phyloP scores from a whole-genome alignment of 2,329 filamentous ascomycete genomes.

The Akanthomyces uredinophilus region DNA sequence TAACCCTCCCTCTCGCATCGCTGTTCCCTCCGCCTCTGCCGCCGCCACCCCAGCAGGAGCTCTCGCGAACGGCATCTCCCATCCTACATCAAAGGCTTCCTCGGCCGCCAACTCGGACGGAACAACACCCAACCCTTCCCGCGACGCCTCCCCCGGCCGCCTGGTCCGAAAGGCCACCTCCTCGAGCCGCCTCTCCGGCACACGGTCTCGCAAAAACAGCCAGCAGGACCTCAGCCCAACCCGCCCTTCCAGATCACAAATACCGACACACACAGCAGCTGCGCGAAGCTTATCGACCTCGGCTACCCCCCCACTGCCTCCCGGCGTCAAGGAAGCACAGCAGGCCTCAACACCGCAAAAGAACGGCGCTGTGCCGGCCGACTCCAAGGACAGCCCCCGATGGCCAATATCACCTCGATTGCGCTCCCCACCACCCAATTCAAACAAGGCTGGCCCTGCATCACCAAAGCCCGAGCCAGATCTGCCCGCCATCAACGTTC shows the following conservation, averaged over 20 bases:
- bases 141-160: conserved; percentile 45
- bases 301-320: conserved; percentile 61
- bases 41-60: not conserved
- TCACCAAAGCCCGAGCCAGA: conserved; percentile 47
- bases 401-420: conserved; percentile 76
- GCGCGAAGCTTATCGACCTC: conserved; percentile 65
- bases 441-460: conserved; percentile 41
- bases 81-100: conserved; percentile 19
- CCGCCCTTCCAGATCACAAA: conserved; percentile 44
- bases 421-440: conserved; percentile 66
- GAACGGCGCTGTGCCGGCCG: conserved; percentile 38
- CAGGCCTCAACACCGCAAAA: conserved; percentile 64
- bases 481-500: conserved; percentile 47
- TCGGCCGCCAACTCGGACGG: conserved; percentile 32
- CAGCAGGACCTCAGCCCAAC: conserved; percentile 59
- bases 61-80: not conserved
- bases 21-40: not conserved
- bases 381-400: conserved; percentile 55
- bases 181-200: conserved; percentile 31
- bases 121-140: conserved; percentile 34
- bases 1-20: conserved; percentile 15
- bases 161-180: conserved; percentile 33
- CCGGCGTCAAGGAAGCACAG: conserved; percentile 54
- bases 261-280: conserved; percentile 56
- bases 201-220: conserved; percentile 61